Percentiles rank a stretch among this genome's conserved stretches.
phyloP scores from a whole-genome alignment of 257 asterid species.

The Dorcoceras hygrometricum region DNA sequence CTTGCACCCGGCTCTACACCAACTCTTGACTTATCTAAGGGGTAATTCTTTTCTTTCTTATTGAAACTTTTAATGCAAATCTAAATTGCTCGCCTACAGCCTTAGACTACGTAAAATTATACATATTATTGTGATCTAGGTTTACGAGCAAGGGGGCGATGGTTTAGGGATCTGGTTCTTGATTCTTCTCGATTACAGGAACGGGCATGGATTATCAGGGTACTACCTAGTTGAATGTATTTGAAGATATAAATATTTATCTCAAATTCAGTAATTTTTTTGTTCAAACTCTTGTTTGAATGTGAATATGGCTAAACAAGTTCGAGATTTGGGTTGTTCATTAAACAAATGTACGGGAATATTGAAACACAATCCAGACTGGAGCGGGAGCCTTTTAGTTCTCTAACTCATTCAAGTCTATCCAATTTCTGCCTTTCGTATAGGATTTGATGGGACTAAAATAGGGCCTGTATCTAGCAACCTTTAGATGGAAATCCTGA shows the following conservation, averaged over 20 bases:
- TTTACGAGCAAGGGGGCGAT: not conserved
- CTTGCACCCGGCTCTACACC: slow-evolving; percentile 60
- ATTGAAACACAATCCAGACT: not conserved
- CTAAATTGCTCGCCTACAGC: not conserved
- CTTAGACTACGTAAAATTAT: too few relatives aligned
- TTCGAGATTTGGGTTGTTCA: not conserved
- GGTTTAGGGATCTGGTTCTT: not conserved
- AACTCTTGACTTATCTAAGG: slow-evolving; percentile 39
- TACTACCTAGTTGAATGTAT: not conserved
- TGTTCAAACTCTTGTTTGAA: not conserved
- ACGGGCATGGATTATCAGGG: too few relatives aligned
- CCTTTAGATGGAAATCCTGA: not conserved
- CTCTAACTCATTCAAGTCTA: not conserved
- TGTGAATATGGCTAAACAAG: not conserved
- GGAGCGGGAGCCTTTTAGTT: not conserved
- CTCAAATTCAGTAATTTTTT: not conserved
- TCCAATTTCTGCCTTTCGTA: not conserved
- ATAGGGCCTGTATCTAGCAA: not conserved
- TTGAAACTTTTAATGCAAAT: not conserved
- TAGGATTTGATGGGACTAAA: not conserved
- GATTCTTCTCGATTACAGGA: too few relatives aligned
- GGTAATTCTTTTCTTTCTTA: slow-evolving; percentile 36
- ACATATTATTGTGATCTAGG: not conserved
- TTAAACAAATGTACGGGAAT: not conserved
- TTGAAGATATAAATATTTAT: not conserved